Evolutionary conservation across 805 yeast species (phyloP).

Genomic region (Starmerella vaccinii): DNA sequence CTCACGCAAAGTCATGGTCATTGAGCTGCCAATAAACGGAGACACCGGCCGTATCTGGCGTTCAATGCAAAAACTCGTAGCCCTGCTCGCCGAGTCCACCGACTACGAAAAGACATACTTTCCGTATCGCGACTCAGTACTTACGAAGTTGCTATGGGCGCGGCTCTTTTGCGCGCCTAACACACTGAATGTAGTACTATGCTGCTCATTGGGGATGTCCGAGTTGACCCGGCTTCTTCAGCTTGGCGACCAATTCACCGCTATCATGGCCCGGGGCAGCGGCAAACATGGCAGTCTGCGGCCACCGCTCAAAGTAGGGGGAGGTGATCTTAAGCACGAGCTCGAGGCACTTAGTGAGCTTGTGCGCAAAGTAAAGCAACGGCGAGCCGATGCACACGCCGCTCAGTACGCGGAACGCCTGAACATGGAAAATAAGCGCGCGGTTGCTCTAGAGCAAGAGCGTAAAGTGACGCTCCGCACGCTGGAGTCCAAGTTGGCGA

Average conservation of each 20-base stretch:
- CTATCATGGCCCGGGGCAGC: neutral
- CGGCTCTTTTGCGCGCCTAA: neutral
- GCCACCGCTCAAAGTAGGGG: neutral
- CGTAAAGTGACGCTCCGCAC: neutral
- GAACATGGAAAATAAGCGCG: neutral
- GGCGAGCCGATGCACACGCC: neutral
- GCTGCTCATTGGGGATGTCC: neutral
- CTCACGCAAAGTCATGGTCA: neutral
- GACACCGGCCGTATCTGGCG: neutral
- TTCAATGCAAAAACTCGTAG: neutral
- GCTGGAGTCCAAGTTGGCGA: neutral
- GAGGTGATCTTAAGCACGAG: neutral
- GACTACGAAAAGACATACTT: neutral
- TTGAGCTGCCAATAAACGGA: neutral
- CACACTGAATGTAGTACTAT: neutral
- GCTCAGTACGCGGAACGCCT: neutral
- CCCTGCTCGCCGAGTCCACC: neutral
- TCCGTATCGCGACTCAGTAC: conserved; percentile 6
- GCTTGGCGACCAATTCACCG: neutral
- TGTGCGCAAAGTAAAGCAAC: neutral
- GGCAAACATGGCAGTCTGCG: neutral
- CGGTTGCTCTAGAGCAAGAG: neutral
- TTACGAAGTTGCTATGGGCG: conserved; percentile 4
- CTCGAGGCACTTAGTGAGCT: neutral
- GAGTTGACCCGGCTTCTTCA: neutral